These are phyloP conservation scores for Drechmeria coniospora DNA, from an alignment of 2,329 filamentous ascomycete species.

Conservation along the genomic window DNA sequence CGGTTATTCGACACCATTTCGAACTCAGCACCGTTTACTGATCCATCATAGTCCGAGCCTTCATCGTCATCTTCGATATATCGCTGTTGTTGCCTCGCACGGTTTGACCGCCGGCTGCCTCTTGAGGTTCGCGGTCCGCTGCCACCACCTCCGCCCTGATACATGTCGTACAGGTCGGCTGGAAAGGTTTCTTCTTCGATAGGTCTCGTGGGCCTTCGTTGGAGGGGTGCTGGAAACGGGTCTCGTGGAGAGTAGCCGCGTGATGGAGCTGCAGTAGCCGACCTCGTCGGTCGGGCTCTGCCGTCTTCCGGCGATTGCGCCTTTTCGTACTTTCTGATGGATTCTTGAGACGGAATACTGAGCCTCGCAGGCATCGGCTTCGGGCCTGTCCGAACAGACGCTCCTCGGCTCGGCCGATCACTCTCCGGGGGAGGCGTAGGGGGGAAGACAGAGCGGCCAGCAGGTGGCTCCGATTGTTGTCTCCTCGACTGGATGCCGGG, in stretches of 20 bases:
- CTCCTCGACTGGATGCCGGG: slow-evolving; percentile 64
- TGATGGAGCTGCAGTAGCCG: slow-evolving; percentile 29
- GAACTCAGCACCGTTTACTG: slow-evolving; percentile 62
- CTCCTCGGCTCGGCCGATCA: slow-evolving; percentile 48
- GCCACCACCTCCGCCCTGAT: slow-evolving; percentile 29
- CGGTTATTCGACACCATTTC: slow-evolving; percentile 54
- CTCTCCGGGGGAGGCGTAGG: slow-evolving; percentile 95
- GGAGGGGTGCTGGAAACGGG: slow-evolving; percentile 11
- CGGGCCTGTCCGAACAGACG: slow-evolving; percentile 45
- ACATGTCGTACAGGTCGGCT: slow-evolving; percentile 57
- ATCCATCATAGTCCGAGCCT: slow-evolving; percentile 55
- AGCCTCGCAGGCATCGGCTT: slow-evolving; percentile 48
- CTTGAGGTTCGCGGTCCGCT: slow-evolving; percentile 22
- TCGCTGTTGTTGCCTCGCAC: slow-evolving; percentile 29
- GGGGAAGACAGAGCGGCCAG: slow-evolving; percentile 71
- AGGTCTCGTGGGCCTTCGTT: slow-evolving; percentile 13
- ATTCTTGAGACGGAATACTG: slow-evolving; percentile 41
- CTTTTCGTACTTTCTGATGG: slow-evolving; percentile 40
- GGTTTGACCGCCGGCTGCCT: slow-evolving; percentile 13
- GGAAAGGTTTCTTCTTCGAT: slow-evolving; percentile 44
- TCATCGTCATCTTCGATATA: slow-evolving; percentile 75
- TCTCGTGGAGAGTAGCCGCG: slow-evolving; percentile 28
- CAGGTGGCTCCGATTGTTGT: slow-evolving; percentile 73
- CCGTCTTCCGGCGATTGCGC: slow-evolving; percentile 28
- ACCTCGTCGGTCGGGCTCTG: slow-evolving; percentile 22